Base-by-base conservation (phyloP, 345 rosid genomes). In the Clausena lansium region DNA sequence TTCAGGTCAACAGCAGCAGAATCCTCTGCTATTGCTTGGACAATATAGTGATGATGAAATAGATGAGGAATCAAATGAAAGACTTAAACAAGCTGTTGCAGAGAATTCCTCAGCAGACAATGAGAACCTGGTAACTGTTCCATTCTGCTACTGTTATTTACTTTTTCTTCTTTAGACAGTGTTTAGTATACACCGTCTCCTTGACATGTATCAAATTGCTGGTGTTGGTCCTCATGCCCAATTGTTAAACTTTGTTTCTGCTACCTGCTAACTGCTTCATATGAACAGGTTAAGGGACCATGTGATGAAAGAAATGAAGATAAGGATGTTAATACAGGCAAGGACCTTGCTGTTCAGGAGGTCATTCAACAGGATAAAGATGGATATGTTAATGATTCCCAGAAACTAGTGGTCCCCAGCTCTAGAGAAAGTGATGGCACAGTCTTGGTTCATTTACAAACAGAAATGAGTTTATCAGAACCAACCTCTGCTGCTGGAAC, bases 1-100 rank as follows among this genome's bases (percentile, higher is more conserved):
- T 81, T 68, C 99, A 96, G 99, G 92, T 84, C 89, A 89, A 78
- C 84, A 84, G 61, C 84, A 83, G 41, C 91, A 86, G 78, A 96
- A 94, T 80, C 98, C 99, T 61, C 86, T 96, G 80, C 86, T 87
- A 68, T 86, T 96, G 77, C 98, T 96, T 73, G 98, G 95, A 67
- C 99, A 92, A 72, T 96, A 96, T 75, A 94, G 97, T 64, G 98
- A 94, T 81, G 98, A 90, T 82, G 99, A 96, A 45, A 68, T 86
- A 75, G 93, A 94, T 55, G 93, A 90, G 41, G 90, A 86, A 50
- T 75, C 81, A 20, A 85, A 64, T 83, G 71, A 75, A 69, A 82
- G 39, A 60, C 75, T 66, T 58, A 81, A 71, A 64, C 55, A 71
- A 75, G 81, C 77, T 72, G 67, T 75, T 77, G 80, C 70, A 6